phyloP scores from a whole-genome alignment of 2,329 filamentous ascomycete genomes.

The Fusarium duplospermum region DNA sequence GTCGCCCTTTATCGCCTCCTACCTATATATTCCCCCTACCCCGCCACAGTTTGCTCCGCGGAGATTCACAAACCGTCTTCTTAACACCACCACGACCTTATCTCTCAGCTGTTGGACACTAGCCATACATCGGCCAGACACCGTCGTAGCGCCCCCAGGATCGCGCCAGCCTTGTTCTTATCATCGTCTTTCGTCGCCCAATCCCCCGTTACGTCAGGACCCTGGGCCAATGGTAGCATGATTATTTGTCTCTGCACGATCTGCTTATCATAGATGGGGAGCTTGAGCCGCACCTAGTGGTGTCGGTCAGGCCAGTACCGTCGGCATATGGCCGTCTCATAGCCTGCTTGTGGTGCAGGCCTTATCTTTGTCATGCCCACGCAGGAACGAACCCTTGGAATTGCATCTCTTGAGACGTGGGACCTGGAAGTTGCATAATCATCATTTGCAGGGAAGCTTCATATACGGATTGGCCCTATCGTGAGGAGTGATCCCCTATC shows the following conservation, averaged over 20 bases:
- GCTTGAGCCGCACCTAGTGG: conserved; percentile 41
- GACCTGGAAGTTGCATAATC: conserved; percentile 16
- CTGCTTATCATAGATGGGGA: conserved; percentile 38
- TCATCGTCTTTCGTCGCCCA: conserved; percentile 31
- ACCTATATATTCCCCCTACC: conserved; percentile 38
- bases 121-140: conserved; percentile 23
- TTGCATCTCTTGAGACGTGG: conserved; percentile 26
- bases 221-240: conserved; percentile 34
- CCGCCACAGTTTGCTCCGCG: conserved; percentile 39
- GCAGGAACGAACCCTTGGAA: conserved; percentile 3
- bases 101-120: conserved; percentile 34
- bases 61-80: conserved; percentile 37
- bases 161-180: conserved; percentile 30
- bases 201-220: conserved; percentile 20
- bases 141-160: conserved; percentile 14
- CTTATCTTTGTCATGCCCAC: conserved; percentile 41
- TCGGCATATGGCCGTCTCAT: conserved; percentile 30
- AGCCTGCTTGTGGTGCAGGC: conserved; percentile 16
- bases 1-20: conserved; percentile 23
- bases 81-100: conserved; percentile 37
- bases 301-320: conserved; percentile 26
- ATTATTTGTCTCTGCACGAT: conserved; percentile 33
- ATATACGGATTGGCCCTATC: neutral
- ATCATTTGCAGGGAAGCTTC: neutral
- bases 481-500: neutral